These are phyloP conservation scores for Xylariaceae sp. DNA, from an alignment of 2,329 filamentous ascomycete genomes.

Conservation along the genomic window DNA sequence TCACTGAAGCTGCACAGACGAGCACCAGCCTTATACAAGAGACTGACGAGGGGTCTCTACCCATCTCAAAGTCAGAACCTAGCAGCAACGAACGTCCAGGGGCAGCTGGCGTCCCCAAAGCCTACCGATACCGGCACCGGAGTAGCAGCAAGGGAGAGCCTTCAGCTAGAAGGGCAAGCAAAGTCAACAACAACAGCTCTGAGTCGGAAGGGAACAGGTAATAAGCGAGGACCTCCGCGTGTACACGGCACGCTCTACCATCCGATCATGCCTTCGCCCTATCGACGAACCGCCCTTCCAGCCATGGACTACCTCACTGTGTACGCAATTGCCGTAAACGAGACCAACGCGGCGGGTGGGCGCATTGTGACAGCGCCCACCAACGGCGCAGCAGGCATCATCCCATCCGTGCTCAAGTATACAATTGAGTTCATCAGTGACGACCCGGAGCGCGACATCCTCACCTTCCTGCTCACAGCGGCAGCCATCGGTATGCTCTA, in stretches of 20 bases:
- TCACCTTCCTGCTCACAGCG: constrained; percentile 56
- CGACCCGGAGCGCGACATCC: constrained; percentile 54
- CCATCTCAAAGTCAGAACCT: constrained; percentile 41
- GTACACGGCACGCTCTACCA: constrained; percentile 54
- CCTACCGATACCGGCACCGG: neutral
- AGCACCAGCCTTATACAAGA: constrained; percentile 52
- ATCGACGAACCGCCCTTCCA: constrained; percentile 53
- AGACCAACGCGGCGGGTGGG: constrained; percentile 58
- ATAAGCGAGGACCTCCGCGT: constrained; percentile 46
- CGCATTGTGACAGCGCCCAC: constrained; percentile 59
- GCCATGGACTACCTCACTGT: constrained; percentile 58
- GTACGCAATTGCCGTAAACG: constrained; percentile 58
- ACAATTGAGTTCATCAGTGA: constrained; percentile 57
- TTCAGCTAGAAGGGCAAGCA: constrained; percentile 3
- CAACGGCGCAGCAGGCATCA: constrained; percentile 58
- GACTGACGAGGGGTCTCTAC: constrained; percentile 54
- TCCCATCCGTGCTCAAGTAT: constrained; percentile 58
- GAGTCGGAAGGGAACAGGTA: constrained; percentile 23
- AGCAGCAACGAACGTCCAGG: constrained; percentile 16
- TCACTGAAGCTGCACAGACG: constrained; percentile 55
- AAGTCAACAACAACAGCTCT: constrained; percentile 24
- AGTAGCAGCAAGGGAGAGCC: constrained; percentile 1
- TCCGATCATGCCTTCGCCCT: constrained; percentile 52
- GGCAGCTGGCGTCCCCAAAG: constrained; percentile 27
- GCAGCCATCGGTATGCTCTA: constrained; percentile 59